Evolutionary conservation across 2,329 filamentous ascomycete species (phyloP), one percentile per base, ranked within the genome.

Genomic region (Ophiosphaerella narmari): DNA sequence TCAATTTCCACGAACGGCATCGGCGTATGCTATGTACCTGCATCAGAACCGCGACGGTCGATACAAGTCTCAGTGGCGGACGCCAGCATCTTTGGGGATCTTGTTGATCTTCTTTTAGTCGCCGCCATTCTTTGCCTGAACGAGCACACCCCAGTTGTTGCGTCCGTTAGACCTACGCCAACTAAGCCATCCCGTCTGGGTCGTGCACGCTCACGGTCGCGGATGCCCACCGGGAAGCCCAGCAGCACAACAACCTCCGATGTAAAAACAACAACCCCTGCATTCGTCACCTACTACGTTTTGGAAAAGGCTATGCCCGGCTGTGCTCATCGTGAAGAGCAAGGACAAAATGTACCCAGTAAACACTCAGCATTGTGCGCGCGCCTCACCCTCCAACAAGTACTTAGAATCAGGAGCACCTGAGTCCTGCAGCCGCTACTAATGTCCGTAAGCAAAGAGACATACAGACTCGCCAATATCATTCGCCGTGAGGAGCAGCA

Each of bases 111-210:
- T 54, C 48, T 47, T 29, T 48, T 48, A 51, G 53, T 55, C 53
- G 55, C 31, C 64, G 56, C 56, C 53, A 52, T 54, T 63, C 62
- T 60, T 56, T 68, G 50, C 66, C 63, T 46, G 46, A 65, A 62
- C 36, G 41, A 59, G 62, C 37, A 50, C 45, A 52, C 56, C 54
- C 59, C 54, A 63, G 54, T 62, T 59, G 59, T 66, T 60, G 62
- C 62, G 60, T 54, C 67, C 60, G 60, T 60, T 66, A 62, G 62
- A 50, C 54, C 59, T 46, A 66, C 67, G 62, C 66, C 65, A 61
- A 53, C 54, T 58, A 65, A 70, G 67, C 67, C 66, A 55, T 60
- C 65, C 66, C 65, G 62, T 59, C 63, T 63, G 62, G 61, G 62
- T 66, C 62, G 59, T 63, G 65, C 66, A 62, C 63, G 62, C 63